Evolutionary conservation across 2,329 filamentous ascomycete species (phyloP).

Genomic region (Hirsutella thompsonii): DNA sequence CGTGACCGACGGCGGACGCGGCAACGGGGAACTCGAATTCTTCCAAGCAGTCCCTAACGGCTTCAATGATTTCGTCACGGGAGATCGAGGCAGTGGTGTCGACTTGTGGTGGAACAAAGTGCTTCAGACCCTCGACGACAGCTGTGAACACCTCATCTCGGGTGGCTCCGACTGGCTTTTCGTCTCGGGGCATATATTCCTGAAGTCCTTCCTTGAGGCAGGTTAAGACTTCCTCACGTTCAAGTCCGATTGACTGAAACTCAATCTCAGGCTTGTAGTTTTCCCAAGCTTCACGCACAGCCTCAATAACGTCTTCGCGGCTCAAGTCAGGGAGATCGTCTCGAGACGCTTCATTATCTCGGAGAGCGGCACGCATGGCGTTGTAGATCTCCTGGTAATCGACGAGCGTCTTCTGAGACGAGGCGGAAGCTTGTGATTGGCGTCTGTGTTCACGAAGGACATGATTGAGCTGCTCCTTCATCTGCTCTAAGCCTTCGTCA

Average conservation of each 20-base stretch:
- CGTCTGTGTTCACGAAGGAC: conserved; percentile 65
- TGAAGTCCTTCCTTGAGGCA: conserved; percentile 79
- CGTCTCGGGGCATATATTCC: conserved; percentile 49
- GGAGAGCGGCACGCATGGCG: conserved; percentile 63
- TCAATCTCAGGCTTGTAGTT: conserved; percentile 90
- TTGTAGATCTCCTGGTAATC: conserved; percentile 81
- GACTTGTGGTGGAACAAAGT: conserved; percentile 63
- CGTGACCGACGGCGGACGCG: conserved; percentile 38
- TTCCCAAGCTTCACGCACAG: conserved; percentile 84
- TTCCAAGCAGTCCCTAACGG: conserved; percentile 76
- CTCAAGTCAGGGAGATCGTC: conserved; percentile 36
- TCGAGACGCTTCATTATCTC: conserved; percentile 40
- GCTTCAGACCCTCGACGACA: conserved; percentile 73
- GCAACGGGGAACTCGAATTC: conserved; percentile 66
- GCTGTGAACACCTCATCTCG: conserved; percentile 77
- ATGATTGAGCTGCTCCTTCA: conserved; percentile 73
- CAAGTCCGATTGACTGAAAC: conserved; percentile 77
- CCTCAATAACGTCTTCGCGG: conserved; percentile 73
- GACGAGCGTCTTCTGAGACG: conserved; percentile 46
- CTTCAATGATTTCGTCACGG: conserved; percentile 70
- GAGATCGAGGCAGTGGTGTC: conserved; percentile 58
- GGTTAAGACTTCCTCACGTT: conserved; percentile 78
- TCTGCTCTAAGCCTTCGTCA: conserved; percentile 64
- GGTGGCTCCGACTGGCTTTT: conserved; percentile 47
- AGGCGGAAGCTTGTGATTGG: conserved; percentile 50